Evolutionary conservation across 257 asterid genomes (phyloP), one percentile per base, ranked within the genome.

Genomic region (Osmanthus fragrans): DNA sequence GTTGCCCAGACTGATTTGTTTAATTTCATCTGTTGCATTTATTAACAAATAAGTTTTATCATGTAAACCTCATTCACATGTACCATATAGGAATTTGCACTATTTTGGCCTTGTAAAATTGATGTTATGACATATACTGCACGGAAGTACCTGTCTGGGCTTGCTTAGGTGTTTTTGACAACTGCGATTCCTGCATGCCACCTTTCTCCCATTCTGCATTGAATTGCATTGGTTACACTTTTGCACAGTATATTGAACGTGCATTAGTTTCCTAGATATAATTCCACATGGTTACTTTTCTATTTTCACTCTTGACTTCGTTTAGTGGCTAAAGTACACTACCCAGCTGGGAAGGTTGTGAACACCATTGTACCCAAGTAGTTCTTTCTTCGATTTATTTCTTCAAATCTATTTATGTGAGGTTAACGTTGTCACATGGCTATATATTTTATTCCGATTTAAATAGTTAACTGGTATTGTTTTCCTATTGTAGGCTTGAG

Each of bases 401-500:
- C 60, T 51, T 51, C 63, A 51, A 5, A 18, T 51, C 23, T 18
- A 51, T 51, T 51, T 19, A 4, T 51, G 1, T 51, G 23, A 5
- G 63, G 9, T 5, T 51, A 16, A 15, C 23, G 6, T n/a, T 1
- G 29, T 56, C 25, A 56, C 27, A 0, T n/a, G 27, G 65, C 25
- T 54, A 2, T 54, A n/a, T 2, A n/a, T 1, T 3, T 54, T 19
- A 19, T 54, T 54, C 58, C 8, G 7, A 47, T 47, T 47, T 47
- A 47, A 25, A 47, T 47, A 47, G 19, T 16, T 47, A 47, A 25
- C 33, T 27, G 69, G 19, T 3, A 11, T 23, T 63, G 18, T 63
- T 74, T 39, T 45, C 37, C 63, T 81, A 56, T 84, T 85, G 88
- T 78, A 96, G 99, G 95, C 83, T 13, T 89, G 76, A 87, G 90